Evolutionary conservation across 495 filamentous ascomycete genomes (phyloP).

Genomic region (Annulohypoxylon stygium): DNA sequence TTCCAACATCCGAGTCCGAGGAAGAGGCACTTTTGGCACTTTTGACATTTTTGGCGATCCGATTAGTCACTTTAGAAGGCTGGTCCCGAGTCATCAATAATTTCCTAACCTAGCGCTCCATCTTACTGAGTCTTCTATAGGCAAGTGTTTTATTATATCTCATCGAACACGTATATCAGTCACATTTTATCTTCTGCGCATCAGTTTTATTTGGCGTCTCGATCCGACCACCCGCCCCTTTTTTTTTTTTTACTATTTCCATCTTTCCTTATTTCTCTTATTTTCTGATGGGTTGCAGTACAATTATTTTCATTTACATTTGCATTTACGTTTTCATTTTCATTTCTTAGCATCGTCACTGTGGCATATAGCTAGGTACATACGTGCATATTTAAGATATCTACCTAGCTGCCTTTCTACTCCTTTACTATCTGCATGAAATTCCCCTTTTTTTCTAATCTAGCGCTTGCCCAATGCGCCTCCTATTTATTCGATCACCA

Average conservation of each 20-base stretch:
- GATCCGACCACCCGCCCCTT: conserved; percentile 26
- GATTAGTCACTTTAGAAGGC: conserved; percentile 46
- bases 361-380: conserved; percentile 4
- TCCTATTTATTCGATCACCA: conserved; percentile 5
- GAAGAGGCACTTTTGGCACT: conserved; percentile 20
- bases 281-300: background rate
- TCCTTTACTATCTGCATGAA: background rate
- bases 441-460: conserved; percentile 9
- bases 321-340: background rate
- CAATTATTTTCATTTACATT: background rate
- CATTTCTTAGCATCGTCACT: background rate
- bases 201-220: conserved; percentile 40
- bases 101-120: conserved; percentile 42
- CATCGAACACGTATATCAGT: conserved; percentile 50
- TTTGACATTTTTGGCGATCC: conserved; percentile 13
- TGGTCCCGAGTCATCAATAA: conserved; percentile 43
- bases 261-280: background rate
- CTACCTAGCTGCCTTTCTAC: background rate
- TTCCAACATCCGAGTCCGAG: conserved; percentile 8
- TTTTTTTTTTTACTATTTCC: conserved; percentile 3
- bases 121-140: conserved; percentile 48
- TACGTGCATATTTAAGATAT: background rate
- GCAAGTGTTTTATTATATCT: conserved; percentile 48
- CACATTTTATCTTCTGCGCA: conserved; percentile 38
- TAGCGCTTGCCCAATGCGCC: conserved; percentile 13